Conservation (phyloP, 2,329 filamentous ascomycete genomes). For the Apiospora kogelbergensis region DNA sequence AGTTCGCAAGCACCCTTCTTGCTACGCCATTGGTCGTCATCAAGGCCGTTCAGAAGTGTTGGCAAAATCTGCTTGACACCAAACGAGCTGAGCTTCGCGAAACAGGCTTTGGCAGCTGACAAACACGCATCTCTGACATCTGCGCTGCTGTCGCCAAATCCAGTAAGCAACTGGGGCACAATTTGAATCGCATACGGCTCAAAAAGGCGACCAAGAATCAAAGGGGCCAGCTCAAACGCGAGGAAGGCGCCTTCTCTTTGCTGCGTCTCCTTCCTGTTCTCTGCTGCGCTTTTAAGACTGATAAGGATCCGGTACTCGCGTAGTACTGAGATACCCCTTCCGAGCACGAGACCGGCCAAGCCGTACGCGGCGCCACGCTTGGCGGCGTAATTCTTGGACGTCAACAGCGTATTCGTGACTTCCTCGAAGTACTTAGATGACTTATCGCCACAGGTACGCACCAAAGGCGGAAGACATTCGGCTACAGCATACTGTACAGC, state of each 20-base stretch:
- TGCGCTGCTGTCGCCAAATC: constrained; percentile 84
- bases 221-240: constrained; percentile 86
- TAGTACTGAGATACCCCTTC: constrained; percentile 79
- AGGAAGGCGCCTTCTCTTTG: constrained; percentile 87
- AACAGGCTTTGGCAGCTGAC: constrained; percentile 91
- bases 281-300: constrained; percentile 76
- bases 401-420: constrained; percentile 78
- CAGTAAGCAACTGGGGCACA: constrained; percentile 82
- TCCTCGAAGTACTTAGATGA: constrained; percentile 77
- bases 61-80: constrained; percentile 95
- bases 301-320: constrained; percentile 85
- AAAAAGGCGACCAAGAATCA: constrained; percentile 82
- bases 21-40: constrained; percentile 95
- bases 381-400: constrained; percentile 87
- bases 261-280: constrained; percentile 91
- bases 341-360: constrained; percentile 83
- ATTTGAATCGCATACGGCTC: constrained; percentile 97
- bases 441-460: constrained; percentile 76
- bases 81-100: constrained; percentile 88
- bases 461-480: constrained; percentile 88
- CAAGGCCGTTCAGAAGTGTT: constrained; percentile 85
- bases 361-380: constrained; percentile 94
- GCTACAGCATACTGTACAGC: constrained; percentile 96
- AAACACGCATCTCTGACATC: constrained; percentile 93
- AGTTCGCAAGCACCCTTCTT: constrained; percentile 98